Percentiles rank a stretch among this genome's conserved stretches.
These are phyloP conservation scores for Tolypocladium amazonense DNA, from an alignment of 2,329 filamentous ascomycete genomes.

Conservation along the genomic window DNA sequence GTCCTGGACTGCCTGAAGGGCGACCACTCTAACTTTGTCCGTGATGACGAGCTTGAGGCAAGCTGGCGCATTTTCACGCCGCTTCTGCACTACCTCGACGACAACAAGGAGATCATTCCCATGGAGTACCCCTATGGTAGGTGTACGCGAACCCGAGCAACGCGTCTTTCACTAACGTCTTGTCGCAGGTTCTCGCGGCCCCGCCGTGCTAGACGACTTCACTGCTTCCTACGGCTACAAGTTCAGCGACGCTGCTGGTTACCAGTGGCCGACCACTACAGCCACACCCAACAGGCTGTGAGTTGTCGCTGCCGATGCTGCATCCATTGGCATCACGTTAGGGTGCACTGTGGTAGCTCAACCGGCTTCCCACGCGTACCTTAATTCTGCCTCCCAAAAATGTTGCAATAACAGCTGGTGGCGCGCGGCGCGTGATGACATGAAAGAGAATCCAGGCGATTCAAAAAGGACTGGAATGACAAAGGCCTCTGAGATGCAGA, in stretches of 20 bases:
- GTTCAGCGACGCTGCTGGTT: slow-evolving; percentile 92
- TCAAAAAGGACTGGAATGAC: background rate
- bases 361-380: background rate
- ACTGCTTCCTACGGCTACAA: slow-evolving; percentile 98
- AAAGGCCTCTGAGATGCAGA: background rate
- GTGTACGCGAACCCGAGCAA: slow-evolving; percentile 18
- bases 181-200: slow-evolving; percentile 76
- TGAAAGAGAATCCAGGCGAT: background rate
- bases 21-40: slow-evolving; percentile 98
- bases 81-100: slow-evolving; percentile 93
- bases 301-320: slow-evolving; percentile 23
- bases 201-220: slow-evolving; percentile 94
- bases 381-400: background rate
- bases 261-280: slow-evolving; percentile 83
- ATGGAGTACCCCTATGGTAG: slow-evolving; percentile 99
- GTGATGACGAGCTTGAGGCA: slow-evolving; percentile 92
- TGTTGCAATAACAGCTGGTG: background rate
- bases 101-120: slow-evolving; percentile 98
- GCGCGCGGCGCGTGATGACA: background rate
- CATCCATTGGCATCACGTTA: slow-evolving; percentile 5
- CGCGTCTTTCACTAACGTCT: background rate
- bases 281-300: slow-evolving; percentile 70
- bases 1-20: slow-evolving; percentile 97
- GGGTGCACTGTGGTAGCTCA: background rate
- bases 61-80: slow-evolving; percentile 99